Percentiles rank a stretch among this genome's conserved stretches.
phyloP scores from a whole-genome alignment of 306 rosid genomes.

The Cucumis hystrix region DNA sequence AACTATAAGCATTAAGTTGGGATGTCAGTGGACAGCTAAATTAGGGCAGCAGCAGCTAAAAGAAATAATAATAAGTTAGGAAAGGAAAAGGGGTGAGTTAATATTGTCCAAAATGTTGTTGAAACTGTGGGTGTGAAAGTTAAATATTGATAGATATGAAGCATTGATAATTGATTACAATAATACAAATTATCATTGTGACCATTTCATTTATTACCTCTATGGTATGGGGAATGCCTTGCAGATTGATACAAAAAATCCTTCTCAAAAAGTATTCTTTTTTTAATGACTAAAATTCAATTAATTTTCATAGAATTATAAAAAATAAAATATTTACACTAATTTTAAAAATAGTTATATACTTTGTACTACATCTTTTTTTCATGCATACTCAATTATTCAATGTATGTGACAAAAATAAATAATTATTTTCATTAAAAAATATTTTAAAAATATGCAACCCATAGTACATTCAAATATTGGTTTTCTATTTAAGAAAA shows the following conservation, averaged over 20 bases:
- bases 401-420: too few species aligned
- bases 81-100: background rate
- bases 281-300: too few species aligned
- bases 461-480: too few species aligned
- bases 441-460: too few species aligned
- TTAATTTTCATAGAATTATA: too few species aligned
- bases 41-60: background rate
- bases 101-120: background rate
- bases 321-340: too few species aligned
- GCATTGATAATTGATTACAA: background rate
- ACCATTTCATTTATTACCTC: background rate
- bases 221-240: background rate
- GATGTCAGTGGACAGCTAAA: background rate
- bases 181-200: conserved; percentile 3
- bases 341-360: too few species aligned
- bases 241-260: background rate
- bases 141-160: background rate
- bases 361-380: too few species aligned
- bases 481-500: too few species aligned
- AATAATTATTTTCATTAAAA: too few species aligned
- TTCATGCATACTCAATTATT: too few species aligned
- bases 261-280: too few species aligned
- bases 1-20: background rate
- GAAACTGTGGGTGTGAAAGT: background rate
- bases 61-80: background rate